Evolutionary conservation across 352 stramenopile species (phyloP), one percentile per base, ranked within the genome.

Genomic region (Globisporangium cystogenes): DNA sequence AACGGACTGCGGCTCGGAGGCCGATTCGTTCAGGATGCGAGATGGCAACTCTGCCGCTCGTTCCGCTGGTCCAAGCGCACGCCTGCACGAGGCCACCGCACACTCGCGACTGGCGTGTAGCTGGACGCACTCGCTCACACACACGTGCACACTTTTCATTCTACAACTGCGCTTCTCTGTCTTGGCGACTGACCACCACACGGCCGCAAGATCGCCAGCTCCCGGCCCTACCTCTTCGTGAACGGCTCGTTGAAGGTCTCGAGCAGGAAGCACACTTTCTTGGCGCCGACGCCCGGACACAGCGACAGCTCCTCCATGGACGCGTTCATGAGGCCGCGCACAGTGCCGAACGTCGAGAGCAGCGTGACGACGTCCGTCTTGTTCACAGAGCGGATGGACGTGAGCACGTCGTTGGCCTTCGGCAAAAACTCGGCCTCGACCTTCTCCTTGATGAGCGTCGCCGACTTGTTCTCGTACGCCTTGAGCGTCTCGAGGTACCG

Each of bases 401-500:
- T 93, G 45, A 99, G 75, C 44, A 95, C 87, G 62, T 98, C 86
- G 53, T 93, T 86, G 7, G 96, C 84, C 63, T 96, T 92, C 1
- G 84, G 70, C 18, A 98, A 66, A 56, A 97, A 96, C 52, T 95
- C 90, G 16, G 74, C 74, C 53, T 98, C 80, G 15, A 97, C 79
- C 60, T 94, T 88, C 62, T 98, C 94, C 71, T 98, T 95, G 57
- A 99, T 98, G 24, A 90, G 79, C 27, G 80, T 86, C 29, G 93
- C 86, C 69, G 96, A 90, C 64, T 98, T 98, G 53, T 97, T 93
- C 65, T 99, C 95, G 59, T 98, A 97, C 15, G 82, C 77, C 71
- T 98, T 98, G 51, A 98, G 90, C 21, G 96, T 98, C 77, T 99
- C 96, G 11, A 99, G 56, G 64, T 99, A 99, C 35, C 96, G 73